Conservation (phyloP, 108 stramenopile genomes). For the Licmophora abbreviata region DNA sequence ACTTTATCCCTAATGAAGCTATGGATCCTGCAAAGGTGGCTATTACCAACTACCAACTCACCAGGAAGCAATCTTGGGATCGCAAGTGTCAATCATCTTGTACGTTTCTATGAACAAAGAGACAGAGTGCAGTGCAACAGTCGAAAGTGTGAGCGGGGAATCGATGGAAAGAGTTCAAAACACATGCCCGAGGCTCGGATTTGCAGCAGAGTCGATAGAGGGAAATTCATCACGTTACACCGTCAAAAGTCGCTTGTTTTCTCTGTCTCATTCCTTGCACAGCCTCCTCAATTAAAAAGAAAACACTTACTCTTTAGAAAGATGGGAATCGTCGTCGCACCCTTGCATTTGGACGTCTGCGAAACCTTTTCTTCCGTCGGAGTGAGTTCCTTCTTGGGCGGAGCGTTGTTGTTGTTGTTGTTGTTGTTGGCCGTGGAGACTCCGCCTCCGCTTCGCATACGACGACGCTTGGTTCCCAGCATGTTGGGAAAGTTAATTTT, state of each 20-base stretch:
- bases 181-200: too few relatives aligned
- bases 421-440: constrained; percentile 40
- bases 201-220: too few relatives aligned
- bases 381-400: too few relatives aligned
- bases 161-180: too few relatives aligned
- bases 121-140: too few relatives aligned
- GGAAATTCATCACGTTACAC: too few relatives aligned
- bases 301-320: constrained; percentile 75
- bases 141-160: too few relatives aligned
- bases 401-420: too few relatives aligned
- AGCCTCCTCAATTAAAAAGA: too few relatives aligned
- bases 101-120: constrained; percentile 73
- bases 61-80: constrained; percentile 61
- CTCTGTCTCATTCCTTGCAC: too few relatives aligned
- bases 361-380: constrained; percentile 22
- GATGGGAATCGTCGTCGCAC: constrained; percentile 63
- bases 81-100: constrained; percentile 80
- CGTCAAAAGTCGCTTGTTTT: too few relatives aligned
- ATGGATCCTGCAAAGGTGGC: too few relatives aligned
- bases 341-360: constrained; percentile 49
- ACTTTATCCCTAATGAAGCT: constrained; percentile 2
- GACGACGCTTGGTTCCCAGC: constrained; percentile 38
- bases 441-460: constrained; percentile 45
- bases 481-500: constrained; percentile 38
- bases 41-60: constrained; percentile 26